Conservation (phyloP, 2,329 filamentous ascomycete genomes). For the Mariannaea sp. region DNA sequence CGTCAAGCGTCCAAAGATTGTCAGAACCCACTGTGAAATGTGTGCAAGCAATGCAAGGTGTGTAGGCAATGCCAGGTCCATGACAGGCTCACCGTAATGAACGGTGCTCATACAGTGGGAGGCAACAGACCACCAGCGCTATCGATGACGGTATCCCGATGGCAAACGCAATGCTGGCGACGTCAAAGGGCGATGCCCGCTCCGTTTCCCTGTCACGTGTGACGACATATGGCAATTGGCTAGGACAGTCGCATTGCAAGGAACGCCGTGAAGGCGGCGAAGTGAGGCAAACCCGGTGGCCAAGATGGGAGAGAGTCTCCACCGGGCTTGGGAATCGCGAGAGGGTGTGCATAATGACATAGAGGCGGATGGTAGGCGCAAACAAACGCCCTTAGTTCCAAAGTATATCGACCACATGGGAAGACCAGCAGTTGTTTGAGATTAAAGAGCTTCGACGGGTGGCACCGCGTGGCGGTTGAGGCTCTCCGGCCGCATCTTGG, state of each 20-base stretch:
- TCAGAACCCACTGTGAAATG: too few species aligned
- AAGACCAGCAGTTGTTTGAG: background rate
- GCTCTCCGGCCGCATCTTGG: conserved; percentile 10
- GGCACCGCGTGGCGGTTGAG: conserved; percentile 13
- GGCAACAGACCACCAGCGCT: conserved; percentile 10
- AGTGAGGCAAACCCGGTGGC: background rate
- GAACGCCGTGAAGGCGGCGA: conserved; percentile 18
- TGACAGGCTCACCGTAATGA: conserved; percentile 10
- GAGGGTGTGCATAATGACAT: too few species aligned
- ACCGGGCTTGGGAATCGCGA: conserved; percentile 11
- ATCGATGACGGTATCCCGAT: conserved; percentile 21
- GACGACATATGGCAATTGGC: conserved; percentile 8
- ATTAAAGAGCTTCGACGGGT: background rate
- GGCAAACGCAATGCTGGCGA: conserved; percentile 11
- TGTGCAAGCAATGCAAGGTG: too few species aligned
- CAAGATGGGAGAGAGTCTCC: conserved; percentile 19
- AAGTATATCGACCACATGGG: background rate
- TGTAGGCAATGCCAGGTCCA: conserved; percentile 4
- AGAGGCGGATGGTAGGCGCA: background rate
- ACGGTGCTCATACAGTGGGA: conserved; percentile 8
- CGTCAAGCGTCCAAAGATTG: conserved; percentile 28
- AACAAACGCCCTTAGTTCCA: background rate
- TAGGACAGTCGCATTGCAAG: conserved; percentile 18
- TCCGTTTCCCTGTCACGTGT: conserved; percentile 34
- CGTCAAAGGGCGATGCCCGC: conserved; percentile 16